Percentiles rank a stretch among this genome's conserved stretches.
These are phyloP conservation scores for Wickerhamiella hasegawae DNA, from an alignment of 805 yeast genomes.

Conservation along the genomic window DNA sequence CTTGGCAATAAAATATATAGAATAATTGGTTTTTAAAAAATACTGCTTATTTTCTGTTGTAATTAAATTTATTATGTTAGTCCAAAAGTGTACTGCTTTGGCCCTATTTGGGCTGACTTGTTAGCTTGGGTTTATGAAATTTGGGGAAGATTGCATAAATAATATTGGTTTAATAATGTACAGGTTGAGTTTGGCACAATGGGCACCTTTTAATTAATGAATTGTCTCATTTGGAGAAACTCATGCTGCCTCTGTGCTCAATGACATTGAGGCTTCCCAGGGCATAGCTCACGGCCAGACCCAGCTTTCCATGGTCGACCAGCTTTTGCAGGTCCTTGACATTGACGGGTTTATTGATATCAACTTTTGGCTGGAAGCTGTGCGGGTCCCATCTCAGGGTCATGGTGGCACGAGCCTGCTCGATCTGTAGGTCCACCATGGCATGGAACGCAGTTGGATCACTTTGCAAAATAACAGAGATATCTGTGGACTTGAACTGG, in stretches of 20 bases:
- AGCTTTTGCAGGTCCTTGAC: constrained; percentile 8
- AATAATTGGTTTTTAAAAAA: too few relatives aligned
- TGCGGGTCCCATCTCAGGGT: neutral
- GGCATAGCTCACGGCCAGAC: constrained; percentile 11
- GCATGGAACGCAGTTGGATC: too few relatives aligned
- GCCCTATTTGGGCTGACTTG: too few relatives aligned
- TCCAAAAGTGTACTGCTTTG: too few relatives aligned
- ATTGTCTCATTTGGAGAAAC: too few relatives aligned
- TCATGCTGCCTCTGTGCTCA: constrained; percentile 7
- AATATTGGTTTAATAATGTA: too few relatives aligned
- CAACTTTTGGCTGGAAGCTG: neutral
- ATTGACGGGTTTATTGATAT: constrained; percentile 8
- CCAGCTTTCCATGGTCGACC: constrained; percentile 8
- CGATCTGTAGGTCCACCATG: neutral
- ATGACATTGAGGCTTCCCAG: constrained; percentile 8
- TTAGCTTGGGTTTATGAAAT: too few relatives aligned
- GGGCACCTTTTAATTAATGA: too few relatives aligned
- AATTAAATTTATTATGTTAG: too few relatives aligned
- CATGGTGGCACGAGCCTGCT: neutral
- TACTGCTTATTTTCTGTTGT: too few relatives aligned
- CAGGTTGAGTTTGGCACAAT: too few relatives aligned
- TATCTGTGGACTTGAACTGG: constrained; percentile 4
- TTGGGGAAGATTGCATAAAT: too few relatives aligned
- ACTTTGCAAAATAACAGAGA: constrained; percentile 5
- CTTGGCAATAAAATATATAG: neutral